Conservation (phyloP, 805 yeast species). For the Lipomyces oligophaga region DNA sequence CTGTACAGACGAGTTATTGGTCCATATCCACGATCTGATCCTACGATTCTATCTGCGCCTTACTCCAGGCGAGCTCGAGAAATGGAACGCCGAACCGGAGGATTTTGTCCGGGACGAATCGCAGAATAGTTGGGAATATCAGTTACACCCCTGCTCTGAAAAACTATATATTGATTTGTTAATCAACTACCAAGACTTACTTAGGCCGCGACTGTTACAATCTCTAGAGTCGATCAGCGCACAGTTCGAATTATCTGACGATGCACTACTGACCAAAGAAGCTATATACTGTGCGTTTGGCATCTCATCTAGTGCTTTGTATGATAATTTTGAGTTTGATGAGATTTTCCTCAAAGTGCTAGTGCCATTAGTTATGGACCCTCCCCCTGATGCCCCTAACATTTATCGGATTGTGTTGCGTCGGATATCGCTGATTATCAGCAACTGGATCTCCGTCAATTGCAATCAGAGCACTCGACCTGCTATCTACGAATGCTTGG, state of each 20-base stretch:
- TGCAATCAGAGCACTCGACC: slow-evolving; percentile 57
- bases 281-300: slow-evolving; percentile 80
- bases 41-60: slow-evolving; percentile 71
- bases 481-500: slow-evolving; percentile 56
- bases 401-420: slow-evolving; percentile 65
- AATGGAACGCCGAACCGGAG: slow-evolving; percentile 85
- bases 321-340: slow-evolving; percentile 66
- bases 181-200: slow-evolving; percentile 53
- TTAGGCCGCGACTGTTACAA: slow-evolving; percentile 41
- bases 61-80: slow-evolving; percentile 70
- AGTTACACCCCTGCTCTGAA: slow-evolving; percentile 82
- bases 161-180: slow-evolving; percentile 75
- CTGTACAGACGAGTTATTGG: slow-evolving; percentile 55
- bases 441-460: slow-evolving; percentile 74
- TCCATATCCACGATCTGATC: slow-evolving; percentile 59
- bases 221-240: slow-evolving; percentile 9
- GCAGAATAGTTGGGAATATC: slow-evolving; percentile 74
- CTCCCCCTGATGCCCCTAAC: slow-evolving; percentile 33
- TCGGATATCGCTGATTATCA: slow-evolving; percentile 68
- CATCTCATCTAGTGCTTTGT: slow-evolving; percentile 62
- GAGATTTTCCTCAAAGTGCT: slow-evolving; percentile 46
- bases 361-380: slow-evolving; percentile 56
- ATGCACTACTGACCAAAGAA: slow-evolving; percentile 66
- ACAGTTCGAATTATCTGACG: slow-evolving; percentile 22
- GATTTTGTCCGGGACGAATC: slow-evolving; percentile 87